Percentiles rank a stretch among this genome's conserved stretches.
Evolutionary conservation across 208 protist genomes (phyloP).

Genomic region (Jaenimonas drosophilae): DNA sequence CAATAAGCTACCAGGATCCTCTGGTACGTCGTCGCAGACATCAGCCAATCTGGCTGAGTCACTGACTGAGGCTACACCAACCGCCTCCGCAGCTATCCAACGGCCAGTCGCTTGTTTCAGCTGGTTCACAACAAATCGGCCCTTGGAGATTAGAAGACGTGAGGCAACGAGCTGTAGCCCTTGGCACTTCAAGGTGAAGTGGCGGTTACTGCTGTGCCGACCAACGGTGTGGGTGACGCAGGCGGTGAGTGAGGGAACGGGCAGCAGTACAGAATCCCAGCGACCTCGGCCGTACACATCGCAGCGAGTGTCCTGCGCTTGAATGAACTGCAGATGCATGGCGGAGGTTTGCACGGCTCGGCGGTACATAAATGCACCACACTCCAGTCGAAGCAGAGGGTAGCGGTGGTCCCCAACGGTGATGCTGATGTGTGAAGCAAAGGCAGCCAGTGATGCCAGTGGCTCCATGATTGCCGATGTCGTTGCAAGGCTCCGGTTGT

Average conservation of each 20-base stretch:
- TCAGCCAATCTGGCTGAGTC: too few species aligned
- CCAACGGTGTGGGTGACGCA: constrained; percentile 26
- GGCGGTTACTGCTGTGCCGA: constrained; percentile 40
- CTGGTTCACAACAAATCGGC: constrained; percentile 34
- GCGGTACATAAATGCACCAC: constrained; percentile 26
- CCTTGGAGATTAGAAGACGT: constrained; percentile 42
- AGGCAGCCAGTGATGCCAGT: too few species aligned
- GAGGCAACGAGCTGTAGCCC: constrained; percentile 49
- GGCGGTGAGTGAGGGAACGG: constrained; percentile 20
- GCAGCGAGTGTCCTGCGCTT: constrained; percentile 18
- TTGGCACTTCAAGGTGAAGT: constrained; percentile 25
- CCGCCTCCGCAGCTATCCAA: too few species aligned
- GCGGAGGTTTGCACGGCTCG: constrained; percentile 8
- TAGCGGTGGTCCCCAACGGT: constrained; percentile 57
- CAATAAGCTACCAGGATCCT: too few species aligned
- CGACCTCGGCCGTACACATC: constrained; percentile 62
- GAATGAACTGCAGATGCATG: constrained; percentile 11
- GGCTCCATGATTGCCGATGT: too few species aligned
- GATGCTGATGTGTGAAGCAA: too few species aligned
- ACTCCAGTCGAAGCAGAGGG: constrained; percentile 32
- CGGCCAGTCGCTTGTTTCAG: too few species aligned
- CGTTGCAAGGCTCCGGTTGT: too few species aligned
- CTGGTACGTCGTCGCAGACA: too few species aligned
- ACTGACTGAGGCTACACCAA: too few species aligned
- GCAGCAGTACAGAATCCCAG: constrained; percentile 51